Evolutionary conservation across 148 eudicot species (phyloP), one percentile per base, ranked within the genome.

Genomic region (Euryodendron excelsum): DNA sequence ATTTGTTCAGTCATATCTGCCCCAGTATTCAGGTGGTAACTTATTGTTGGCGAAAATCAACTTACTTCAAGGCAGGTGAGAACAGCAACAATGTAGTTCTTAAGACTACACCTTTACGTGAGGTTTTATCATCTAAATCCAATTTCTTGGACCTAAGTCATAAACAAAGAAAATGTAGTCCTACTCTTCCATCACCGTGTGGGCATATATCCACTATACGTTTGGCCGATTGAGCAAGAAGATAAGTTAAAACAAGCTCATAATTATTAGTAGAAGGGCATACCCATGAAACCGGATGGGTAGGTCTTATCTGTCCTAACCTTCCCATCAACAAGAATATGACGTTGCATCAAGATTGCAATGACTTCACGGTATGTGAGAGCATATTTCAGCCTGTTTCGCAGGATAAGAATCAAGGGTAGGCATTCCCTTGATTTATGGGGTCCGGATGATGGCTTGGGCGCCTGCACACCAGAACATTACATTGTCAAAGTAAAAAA

Each of bases 231-330:
- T 62, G 13, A 62, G 17, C 30, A 1, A 69, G 17, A 5, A n/a
- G n/a, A n/a, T n/a, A n/a, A n/a, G n/a, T n/a, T n/a, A n/a, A n/a
- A n/a, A n/a, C n/a, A n/a, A n/a, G n/a, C n/a, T n/a, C n/a, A n/a
- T n/a, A n/a, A n/a, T n/a, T n/a, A n/a, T n/a, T n/a, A n/a, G n/a
- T n/a, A n/a, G n/a, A 39, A 23, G 10, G 1, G 59, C 85, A 74
- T 84, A 86, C 91, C 92, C 88, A 87, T 87, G 80, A 89, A 89
- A 36, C 91, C 91, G 68, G 91, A 78, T 30, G 91, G 91, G 69
- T 80, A 84, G 12, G 86, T 84, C 76, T 84, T 84, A 41, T 83
- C 86, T 2, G 86, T 83, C 82, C 86, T 82, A 69, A 88, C 86
- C 84, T 89, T 89, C 20, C 86, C 88, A 72, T 89, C 91, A 69